Conservation (phyloP, 306 rosid species). For the Trifolium subterraneum region DNA sequence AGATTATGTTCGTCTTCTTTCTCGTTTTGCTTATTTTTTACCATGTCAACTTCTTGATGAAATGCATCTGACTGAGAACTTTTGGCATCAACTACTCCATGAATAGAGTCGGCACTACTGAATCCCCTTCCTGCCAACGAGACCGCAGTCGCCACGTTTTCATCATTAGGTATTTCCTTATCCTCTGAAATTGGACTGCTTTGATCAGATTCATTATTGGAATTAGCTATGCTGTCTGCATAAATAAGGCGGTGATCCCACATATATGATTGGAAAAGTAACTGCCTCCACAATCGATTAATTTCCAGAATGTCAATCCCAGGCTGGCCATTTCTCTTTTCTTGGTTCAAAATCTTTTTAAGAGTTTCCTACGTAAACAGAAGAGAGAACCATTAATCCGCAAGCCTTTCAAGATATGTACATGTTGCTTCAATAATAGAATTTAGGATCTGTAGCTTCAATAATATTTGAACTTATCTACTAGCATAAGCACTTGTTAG, state of each 20-base stretch:
- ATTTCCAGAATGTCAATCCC: conserved; percentile 83
- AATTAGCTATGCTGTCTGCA: conserved; percentile 52
- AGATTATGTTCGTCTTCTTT: conserved; percentile 51
- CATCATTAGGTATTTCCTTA: conserved; percentile 53
- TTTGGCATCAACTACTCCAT: conserved; percentile 45
- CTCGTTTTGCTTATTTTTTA: conserved; percentile 36
- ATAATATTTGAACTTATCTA: neutral
- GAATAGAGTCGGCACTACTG: conserved; percentile 48
- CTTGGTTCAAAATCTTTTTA: conserved; percentile 61
- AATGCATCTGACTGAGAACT: conserved; percentile 43
- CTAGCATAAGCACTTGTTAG: too few relatives aligned
- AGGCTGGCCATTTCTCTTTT: conserved; percentile 63
- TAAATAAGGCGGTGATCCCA: conserved; percentile 84
- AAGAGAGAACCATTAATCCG: conserved; percentile 32
- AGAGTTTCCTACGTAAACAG: conserved; percentile 65
- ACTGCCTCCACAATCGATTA: conserved; percentile 77
- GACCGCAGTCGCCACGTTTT: conserved; percentile 47
- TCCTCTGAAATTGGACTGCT: conserved; percentile 51
- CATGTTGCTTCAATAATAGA: conserved; percentile 17
- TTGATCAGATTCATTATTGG: conserved; percentile 43
- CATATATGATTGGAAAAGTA: conserved; percentile 79
- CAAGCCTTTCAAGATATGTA: conserved; percentile 34
- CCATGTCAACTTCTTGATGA: conserved; percentile 46
- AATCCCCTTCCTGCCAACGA: conserved; percentile 50
- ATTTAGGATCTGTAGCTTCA: neutral